Percentiles rank a stretch among this genome's conserved stretches.
phyloP scores from a whole-genome alignment of 352 stramenopile genomes.

The Phytophthora aleatoria region DNA sequence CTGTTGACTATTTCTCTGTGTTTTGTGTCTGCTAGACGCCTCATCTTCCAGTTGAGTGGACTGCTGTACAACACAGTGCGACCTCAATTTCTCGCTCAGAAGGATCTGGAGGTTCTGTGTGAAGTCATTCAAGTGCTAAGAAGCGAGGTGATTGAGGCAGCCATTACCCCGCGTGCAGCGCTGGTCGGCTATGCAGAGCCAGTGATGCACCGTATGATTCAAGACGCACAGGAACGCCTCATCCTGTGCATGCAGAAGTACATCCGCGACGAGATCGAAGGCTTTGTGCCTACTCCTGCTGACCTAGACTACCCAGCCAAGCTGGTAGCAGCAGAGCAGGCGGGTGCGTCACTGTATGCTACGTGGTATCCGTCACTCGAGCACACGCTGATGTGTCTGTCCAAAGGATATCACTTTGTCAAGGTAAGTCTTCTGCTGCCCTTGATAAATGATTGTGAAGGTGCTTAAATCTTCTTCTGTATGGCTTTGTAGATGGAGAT shows the following conservation, averaged over 20 bases:
- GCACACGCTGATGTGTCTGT: constrained; percentile 85
- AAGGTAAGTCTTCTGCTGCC: constrained; percentile 45
- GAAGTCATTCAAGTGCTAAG: constrained; percentile 81
- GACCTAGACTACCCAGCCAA: constrained; percentile 84
- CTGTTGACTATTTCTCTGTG: constrained; percentile 1
- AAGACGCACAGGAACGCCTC: constrained; percentile 81
- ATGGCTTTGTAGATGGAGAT: constrained; percentile 66
- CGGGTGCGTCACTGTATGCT: constrained; percentile 59
- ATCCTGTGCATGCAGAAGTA: constrained; percentile 88
- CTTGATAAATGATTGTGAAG: neutral
- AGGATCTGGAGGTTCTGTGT: constrained; percentile 78
- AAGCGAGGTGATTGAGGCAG: constrained; percentile 75
- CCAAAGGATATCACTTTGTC: constrained; percentile 85
- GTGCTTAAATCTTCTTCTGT: too few relatives aligned
- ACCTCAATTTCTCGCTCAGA: constrained; percentile 70
- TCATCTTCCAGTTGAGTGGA: constrained; percentile 81
- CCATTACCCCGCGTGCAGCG: constrained; percentile 58
- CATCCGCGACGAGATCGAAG: constrained; percentile 85
- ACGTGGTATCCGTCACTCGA: constrained; percentile 87
- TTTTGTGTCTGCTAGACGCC: constrained; percentile 37
- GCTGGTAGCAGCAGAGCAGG: constrained; percentile 39
- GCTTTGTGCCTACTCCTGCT: constrained; percentile 51
- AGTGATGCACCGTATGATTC: constrained; percentile 85
- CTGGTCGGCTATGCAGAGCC: constrained; percentile 65
- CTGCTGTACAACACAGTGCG: constrained; percentile 75